A percentile compares a stretch with the other conserved stretches of the same genome.
Evolutionary conservation across 306 rosid species (phyloP).

Genomic region (Benincasa hispida): DNA sequence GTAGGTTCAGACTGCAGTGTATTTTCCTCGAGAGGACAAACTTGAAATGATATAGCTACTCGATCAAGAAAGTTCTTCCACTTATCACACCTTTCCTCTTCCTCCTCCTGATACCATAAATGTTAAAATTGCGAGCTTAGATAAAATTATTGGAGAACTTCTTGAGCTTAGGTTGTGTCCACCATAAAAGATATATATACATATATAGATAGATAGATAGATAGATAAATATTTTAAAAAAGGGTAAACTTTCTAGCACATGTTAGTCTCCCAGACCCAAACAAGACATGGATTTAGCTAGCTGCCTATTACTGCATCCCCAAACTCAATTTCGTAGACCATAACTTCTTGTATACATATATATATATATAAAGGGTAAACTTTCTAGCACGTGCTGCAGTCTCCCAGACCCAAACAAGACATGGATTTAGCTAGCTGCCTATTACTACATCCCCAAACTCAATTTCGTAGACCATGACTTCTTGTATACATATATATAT

Average conservation of each 20-base stretch:
- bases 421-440: neutral
- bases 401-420: neutral
- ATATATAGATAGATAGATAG: too few relatives aligned
- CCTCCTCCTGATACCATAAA: slow-evolving; percentile 69
- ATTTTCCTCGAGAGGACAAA: slow-evolving; percentile 26
- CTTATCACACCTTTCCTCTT: slow-evolving; percentile 57
- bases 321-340: too few relatives aligned
- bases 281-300: too few relatives aligned
- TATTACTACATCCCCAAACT: neutral
- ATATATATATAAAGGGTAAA: too few relatives aligned
- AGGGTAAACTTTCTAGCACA: too few relatives aligned
- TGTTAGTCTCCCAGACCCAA: too few relatives aligned
- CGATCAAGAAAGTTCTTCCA: slow-evolving; percentile 70
- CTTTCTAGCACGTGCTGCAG: neutral
- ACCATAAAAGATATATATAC: too few relatives aligned
- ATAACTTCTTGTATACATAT: too few relatives aligned
- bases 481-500: too few relatives aligned
- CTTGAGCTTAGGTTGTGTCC: neutral
- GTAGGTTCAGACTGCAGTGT: slow-evolving; percentile 24
- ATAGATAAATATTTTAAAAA: too few relatives aligned
- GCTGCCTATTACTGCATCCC: too few relatives aligned
- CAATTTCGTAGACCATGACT: neutral
- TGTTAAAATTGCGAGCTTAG: slow-evolving; percentile 4
- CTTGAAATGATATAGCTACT: slow-evolving; percentile 23
- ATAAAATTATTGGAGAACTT: neutral